Base-by-base conservation (phyloP, 1,139 yeast genomes). In the Pichia sp. region DNA sequence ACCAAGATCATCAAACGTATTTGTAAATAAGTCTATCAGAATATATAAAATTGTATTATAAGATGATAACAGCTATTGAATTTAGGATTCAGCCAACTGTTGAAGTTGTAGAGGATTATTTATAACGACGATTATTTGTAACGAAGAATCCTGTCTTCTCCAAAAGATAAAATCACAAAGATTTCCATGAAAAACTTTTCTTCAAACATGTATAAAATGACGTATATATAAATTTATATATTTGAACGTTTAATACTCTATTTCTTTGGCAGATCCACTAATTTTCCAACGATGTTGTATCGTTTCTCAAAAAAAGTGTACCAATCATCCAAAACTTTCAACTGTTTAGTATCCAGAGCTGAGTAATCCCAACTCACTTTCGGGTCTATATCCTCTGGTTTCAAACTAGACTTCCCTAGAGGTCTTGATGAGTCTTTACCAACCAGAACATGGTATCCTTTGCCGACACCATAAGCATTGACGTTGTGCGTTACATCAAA, bases 371-470 rank as follows among this genome's bases (percentile, higher is more conserved):
- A 60, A 67, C 72, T 56, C 3, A 62, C 60, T 0, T 42, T 44
- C 0, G 50, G 50, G 40, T 62, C 64, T 1, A 66, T 73, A 49
- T 77, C 82, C 41, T 67, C 75, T 1, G 66, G 66, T 29, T 69
- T 68, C 42, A 78, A 62, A 32, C 77, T 71, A 44, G 73, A 78
- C 60, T 67, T 76, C 26, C 75, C 85, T 46, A 87, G 66, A 3
- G 88, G 81, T 48, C 94, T 65, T 27, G 86, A 79, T 16, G 85
- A 84, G 52, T 87, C 95, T 53, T 76, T 79, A 3, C 90, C 96
- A 5, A 81, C 85, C 43, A 87, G 71, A 34, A 72, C 76, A 55
- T 79, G 79, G 64, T 87, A 87, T 31, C 82, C 78, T 52, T 79
- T 75, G 0, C 87, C 92, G 1, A 82, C 82, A 0, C 94, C 95